phyloP scores from a whole-genome alignment of 202 grass and related monocot species.

The Thinopyrum obtusiflorum region DNA sequence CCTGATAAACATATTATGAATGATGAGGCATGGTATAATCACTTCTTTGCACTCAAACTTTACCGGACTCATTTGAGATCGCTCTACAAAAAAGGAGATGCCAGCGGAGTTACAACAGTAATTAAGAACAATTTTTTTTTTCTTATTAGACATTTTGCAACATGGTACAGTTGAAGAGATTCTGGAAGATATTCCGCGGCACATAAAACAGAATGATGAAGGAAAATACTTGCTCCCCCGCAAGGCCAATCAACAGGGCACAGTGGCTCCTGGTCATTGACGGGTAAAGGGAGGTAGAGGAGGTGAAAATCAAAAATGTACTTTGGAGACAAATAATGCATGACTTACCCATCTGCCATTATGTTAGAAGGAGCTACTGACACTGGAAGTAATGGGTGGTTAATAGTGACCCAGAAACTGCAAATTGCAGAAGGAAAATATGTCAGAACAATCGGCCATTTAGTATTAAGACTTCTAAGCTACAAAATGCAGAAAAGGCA shows the following conservation, averaged over 20 bases:
- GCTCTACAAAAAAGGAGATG: background rate
- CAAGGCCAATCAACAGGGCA: background rate
- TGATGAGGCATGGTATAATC: background rate
- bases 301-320: background rate
- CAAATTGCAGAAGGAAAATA: slow-evolving; percentile 29
- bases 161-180: background rate
- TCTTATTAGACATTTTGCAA: background rate
- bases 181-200: background rate
- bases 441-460: slow-evolving; percentile 24
- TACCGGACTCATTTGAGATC: background rate
- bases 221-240: background rate
- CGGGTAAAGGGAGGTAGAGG: background rate
- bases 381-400: slow-evolving; percentile 45
- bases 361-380: slow-evolving; percentile 47
- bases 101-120: background rate
- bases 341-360: slow-evolving; percentile 60
- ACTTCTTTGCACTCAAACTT: background rate
- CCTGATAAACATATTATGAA: background rate
- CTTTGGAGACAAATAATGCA: slow-evolving; percentile 23
- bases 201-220: background rate
- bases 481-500: slow-evolving; percentile 12
- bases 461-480: background rate
- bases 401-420: slow-evolving; percentile 81
- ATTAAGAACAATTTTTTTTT: background rate
- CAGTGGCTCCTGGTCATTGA: background rate